Conservation (phyloP, 495 filamentous ascomycete species). For the Glonium stellatum region DNA sequence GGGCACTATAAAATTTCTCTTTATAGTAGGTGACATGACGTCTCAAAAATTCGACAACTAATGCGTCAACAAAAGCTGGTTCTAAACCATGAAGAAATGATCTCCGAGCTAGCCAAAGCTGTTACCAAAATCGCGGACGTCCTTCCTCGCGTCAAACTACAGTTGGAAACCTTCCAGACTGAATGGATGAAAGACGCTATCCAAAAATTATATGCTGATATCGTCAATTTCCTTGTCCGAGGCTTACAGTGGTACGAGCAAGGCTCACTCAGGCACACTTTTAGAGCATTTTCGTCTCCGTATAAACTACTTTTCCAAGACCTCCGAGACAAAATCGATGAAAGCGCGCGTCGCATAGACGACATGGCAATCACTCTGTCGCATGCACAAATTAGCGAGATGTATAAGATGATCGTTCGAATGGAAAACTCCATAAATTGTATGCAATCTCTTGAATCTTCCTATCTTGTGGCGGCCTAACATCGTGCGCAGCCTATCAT, state of each 20-base stretch:
- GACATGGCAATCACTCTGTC: too few species aligned
- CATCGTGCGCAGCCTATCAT: too few species aligned
- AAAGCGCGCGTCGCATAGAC: neutral
- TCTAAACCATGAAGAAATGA: constrained; percentile 30
- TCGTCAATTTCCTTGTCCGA: constrained; percentile 32
- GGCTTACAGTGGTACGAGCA: constrained; percentile 35
- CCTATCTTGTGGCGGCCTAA: too few species aligned
- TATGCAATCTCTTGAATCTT: too few species aligned
- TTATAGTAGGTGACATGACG: too few species aligned
- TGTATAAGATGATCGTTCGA: neutral
- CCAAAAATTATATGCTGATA: constrained; percentile 30
- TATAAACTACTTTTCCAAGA: constrained; percentile 28
- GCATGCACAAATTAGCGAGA: too few species aligned
- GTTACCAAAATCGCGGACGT: constrained; percentile 32
- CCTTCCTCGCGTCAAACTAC: constrained; percentile 34
- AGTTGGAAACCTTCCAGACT: constrained; percentile 33
- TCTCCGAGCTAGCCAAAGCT: constrained; percentile 26
- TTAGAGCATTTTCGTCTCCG: constrained; percentile 25
- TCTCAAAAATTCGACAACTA: too few species aligned
- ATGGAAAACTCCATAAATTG: too few species aligned
- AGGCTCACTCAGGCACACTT: constrained; percentile 20
- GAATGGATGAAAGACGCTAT: constrained; percentile 31
- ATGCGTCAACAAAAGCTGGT: too few species aligned
- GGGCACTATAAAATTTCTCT: too few species aligned
- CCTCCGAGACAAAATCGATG: constrained; percentile 24